Conservation (phyloP, 805 yeast genomes). For the Lipomyces oligophaga region DNA sequence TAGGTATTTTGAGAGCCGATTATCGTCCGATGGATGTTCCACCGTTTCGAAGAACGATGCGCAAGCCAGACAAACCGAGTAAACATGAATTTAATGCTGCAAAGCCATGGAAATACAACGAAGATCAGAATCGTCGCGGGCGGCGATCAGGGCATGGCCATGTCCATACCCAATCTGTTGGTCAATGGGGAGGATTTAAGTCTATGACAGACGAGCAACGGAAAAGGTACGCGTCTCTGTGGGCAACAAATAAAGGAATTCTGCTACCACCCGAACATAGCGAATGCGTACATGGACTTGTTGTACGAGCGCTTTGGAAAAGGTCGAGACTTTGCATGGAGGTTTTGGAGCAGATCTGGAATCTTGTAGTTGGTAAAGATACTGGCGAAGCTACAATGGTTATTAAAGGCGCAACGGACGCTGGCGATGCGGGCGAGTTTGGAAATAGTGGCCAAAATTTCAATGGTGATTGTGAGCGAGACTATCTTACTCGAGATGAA, state of each 20-base stretch:
- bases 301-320: conserved; percentile 76
- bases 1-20: too few relatives aligned
- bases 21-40: background rate
- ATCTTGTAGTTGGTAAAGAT: conserved; percentile 26
- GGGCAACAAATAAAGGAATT: conserved; percentile 81
- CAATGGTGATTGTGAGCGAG: conserved; percentile 56
- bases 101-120: conserved; percentile 31
- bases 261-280: conserved; percentile 23
- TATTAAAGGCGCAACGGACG: background rate
- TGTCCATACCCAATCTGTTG: conserved; percentile 19
- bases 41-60: conserved; percentile 29
- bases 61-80: conserved; percentile 24
- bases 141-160: too few relatives aligned
- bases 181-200: conserved; percentile 37
- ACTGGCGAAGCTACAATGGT: background rate
- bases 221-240: conserved; percentile 87
- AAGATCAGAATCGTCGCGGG: too few relatives aligned
- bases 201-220: conserved; percentile 52
- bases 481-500: conserved; percentile 71
- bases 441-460: too few relatives aligned
- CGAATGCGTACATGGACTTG: conserved; percentile 35
- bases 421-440: conserved; percentile 1
- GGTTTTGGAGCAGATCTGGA: conserved; percentile 60
- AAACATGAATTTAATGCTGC: conserved; percentile 28
- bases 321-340: conserved; percentile 69